phyloP scores from a whole-genome alignment of 202 grass and related monocot species.

The Panicum hallii region DNA sequence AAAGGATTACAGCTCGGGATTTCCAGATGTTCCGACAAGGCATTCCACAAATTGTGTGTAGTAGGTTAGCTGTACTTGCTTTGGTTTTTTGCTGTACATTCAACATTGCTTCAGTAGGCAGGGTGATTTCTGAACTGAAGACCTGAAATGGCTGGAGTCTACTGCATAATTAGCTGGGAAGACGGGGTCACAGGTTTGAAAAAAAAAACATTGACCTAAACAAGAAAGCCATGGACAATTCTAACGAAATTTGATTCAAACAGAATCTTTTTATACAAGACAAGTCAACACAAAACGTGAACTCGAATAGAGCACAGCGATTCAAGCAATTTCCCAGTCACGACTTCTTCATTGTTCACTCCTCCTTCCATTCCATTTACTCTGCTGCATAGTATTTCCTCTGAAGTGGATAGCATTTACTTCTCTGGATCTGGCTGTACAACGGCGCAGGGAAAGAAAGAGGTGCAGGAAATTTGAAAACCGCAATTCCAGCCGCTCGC shows the following conservation, averaged over 20 bases:
- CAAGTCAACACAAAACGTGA: no score
- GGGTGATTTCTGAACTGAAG: conserved; percentile 1
- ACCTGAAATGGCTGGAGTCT: not conserved
- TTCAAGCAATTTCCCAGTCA: not conserved
- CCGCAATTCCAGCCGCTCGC: not conserved
- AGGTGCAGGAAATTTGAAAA: conserved; percentile 41
- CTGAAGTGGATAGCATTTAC: not conserved
- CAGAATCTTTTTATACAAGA: not conserved
- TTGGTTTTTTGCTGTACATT: conserved; percentile 32
- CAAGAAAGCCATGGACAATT: not conserved
- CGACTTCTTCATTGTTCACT: not conserved
- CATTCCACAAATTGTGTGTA: conserved; percentile 20
- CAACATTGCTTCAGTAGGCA: conserved; percentile 22
- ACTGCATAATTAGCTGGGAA: not conserved
- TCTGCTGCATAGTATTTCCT: not conserved
- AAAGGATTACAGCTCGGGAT: conserved; percentile 13
- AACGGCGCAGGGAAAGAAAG: not conserved
- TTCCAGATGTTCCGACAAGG: conserved; percentile 5
- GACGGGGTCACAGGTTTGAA: not conserved
- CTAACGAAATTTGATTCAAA: not conserved
- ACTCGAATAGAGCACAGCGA: not conserved
- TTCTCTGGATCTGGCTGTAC: conserved; percentile 28
- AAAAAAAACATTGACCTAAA: not conserved
- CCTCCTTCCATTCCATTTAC: not conserved
- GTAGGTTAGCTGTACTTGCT: not conserved